Conservation (phyloP, 2,329 filamentous ascomycete genomes). For the Xenosphaeropsis pyriputrescens region DNA sequence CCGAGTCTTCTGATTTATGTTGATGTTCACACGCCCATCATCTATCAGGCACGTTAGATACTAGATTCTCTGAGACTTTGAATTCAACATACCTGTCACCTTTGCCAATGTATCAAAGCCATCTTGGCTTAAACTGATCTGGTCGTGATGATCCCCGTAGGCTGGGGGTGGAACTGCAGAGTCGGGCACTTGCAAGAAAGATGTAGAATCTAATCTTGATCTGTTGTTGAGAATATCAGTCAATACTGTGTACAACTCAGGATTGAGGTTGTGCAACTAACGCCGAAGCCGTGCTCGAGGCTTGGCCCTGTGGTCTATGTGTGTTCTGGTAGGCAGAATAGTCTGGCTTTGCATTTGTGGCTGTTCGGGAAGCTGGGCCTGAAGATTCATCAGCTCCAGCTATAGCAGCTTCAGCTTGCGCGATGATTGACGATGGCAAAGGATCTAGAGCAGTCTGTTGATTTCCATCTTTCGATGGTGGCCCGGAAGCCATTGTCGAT, state of each 20-base stretch:
- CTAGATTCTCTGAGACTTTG: conserved; percentile 2
- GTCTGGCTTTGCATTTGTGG: not conserved
- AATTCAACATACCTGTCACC: conserved; percentile 30
- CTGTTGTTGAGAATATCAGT: too few relatives aligned
- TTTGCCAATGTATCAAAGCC: conserved; percentile 48
- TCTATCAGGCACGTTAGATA: conserved; percentile 23
- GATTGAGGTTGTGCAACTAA: too few relatives aligned
- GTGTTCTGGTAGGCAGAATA: not conserved
- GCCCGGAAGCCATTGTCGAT: too few relatives aligned
- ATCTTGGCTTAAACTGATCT: conserved; percentile 43
- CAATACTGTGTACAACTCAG: too few relatives aligned
- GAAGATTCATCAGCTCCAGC: conserved; percentile 11
- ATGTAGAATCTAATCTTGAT: too few relatives aligned
- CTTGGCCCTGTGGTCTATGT: not conserved
- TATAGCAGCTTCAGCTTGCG: conserved; percentile 17
- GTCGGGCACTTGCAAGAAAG: too few relatives aligned
- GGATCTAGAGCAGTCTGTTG: not conserved
- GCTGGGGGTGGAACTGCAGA: conserved; percentile 28
- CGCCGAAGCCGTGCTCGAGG: too few relatives aligned
- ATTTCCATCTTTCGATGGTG: too few relatives aligned
- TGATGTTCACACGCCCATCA: conserved; percentile 68
- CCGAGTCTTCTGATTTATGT: conserved; percentile 56
- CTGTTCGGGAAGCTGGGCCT: not conserved
- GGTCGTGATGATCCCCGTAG: conserved; percentile 41
- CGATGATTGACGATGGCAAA: conserved; percentile 12